Base-by-base conservation (phyloP, 805 yeast genomes). In the Teunomyces barrocoloradensis region DNA sequence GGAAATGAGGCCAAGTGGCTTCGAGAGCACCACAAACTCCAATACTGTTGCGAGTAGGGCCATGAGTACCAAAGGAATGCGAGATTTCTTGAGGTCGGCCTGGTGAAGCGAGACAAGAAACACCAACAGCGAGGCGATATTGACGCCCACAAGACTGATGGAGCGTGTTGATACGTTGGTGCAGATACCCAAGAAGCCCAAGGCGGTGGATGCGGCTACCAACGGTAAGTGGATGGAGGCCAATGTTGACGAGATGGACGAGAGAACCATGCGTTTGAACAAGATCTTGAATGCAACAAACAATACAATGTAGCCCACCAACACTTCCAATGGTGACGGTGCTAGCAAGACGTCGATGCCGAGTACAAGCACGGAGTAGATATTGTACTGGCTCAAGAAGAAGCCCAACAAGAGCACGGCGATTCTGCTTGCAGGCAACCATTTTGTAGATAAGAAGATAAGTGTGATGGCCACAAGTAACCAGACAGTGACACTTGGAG, bases 301-400 rank as follows among this genome's bases (percentile, higher is more conserved):
- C 30, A 60, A 52, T 11, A 54, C 44, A 2, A 43, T 10, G 45
- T 65, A 63, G 11, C 66, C 68, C 3, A 50, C 38, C 0, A 57
- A 28, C 0, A 54, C 49, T 6, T 38, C 39, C 9, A 50, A 11
- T 30, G 32, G 43, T 25, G 48, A 42, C 30, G 44, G 50, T 7
- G 51, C 49, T n/a, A 32, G 41, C 42, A 53, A 61, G 7, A 61
- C 17, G 42, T 69, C 73, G 23, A 54, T 54, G 3, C 64, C 25
- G 30, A 67, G 56, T 23, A 63, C 59, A 20, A 61, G 18, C n/a
- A 61, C 55, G 6, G 73, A 63, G 49, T 61, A 64, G n/a, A 61
- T 44, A 43, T 68, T 69, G 59, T 59, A 58, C 7, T 49, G 55
- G 46, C 61, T 60, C 45, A 66, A 47, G 46, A 61, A 68, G 15